phyloP scores from a whole-genome alignment of 192 early-diverging fungal species.

The Jimgerdemannia lactiflua region DNA sequence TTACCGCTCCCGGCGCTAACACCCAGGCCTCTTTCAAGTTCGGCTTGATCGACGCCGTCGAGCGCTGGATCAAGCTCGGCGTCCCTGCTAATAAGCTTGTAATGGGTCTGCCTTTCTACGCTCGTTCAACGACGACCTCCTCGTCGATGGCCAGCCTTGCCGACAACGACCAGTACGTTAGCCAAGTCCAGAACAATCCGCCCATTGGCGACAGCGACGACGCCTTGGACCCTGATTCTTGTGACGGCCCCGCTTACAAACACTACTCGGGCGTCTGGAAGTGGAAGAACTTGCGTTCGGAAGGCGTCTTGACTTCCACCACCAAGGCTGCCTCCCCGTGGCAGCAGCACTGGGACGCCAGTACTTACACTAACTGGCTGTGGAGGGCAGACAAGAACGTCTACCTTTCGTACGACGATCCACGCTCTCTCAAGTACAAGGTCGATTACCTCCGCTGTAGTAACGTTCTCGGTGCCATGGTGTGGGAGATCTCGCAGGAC shows the following conservation, averaged over 20 bases:
- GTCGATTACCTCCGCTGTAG: slow-evolving; percentile 49
- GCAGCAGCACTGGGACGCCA: slow-evolving; percentile 59
- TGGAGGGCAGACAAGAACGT: slow-evolving; percentile 52
- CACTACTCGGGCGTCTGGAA: slow-evolving; percentile 65
- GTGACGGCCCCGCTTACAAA: slow-evolving; percentile 38
- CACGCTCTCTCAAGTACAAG: slow-evolving; percentile 52
- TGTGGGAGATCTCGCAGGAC: slow-evolving; percentile 69
- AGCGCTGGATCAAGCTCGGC: slow-evolving; percentile 52
- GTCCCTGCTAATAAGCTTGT: slow-evolving; percentile 60
- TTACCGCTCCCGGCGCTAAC: slow-evolving; percentile 19
- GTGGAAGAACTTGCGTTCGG: slow-evolving; percentile 59
- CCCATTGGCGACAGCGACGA: slow-evolving; percentile 54
- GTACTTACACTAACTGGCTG: slow-evolving; percentile 67
- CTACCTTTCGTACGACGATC: slow-evolving; percentile 73
- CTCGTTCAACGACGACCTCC: slow-evolving; percentile 38
- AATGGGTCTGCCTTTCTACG: slow-evolving; percentile 62
- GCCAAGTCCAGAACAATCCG: slow-evolving; percentile 10
- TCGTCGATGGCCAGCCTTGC: slow-evolving; percentile 29
- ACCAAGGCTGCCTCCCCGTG: slow-evolving; percentile 53
- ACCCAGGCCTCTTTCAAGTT: slow-evolving; percentile 35
- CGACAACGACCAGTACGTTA: slow-evolving; percentile 33
- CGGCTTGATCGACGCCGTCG: slow-evolving; percentile 36
- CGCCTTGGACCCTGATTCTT: slow-evolving; percentile 50
- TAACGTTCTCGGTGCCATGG: slow-evolving; percentile 62
- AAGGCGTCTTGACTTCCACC: slow-evolving; percentile 43